phyloP scores from a whole-genome alignment of 2,329 filamentous ascomycete species.

The Chaetomiaceae sp. region DNA sequence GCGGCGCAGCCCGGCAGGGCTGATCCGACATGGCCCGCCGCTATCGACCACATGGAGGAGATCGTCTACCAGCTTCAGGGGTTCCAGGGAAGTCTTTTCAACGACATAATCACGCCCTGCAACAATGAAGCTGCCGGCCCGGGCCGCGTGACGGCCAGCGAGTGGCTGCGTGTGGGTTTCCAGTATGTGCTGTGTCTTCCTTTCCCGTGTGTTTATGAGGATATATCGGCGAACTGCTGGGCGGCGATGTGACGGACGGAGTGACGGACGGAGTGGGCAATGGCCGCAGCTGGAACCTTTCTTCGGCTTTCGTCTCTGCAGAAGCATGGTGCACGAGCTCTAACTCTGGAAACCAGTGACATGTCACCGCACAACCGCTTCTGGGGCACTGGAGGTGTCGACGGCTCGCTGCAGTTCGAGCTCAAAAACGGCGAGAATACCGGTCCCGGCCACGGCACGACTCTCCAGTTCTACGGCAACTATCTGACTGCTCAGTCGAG shows the following conservation, averaged over 20 bases:
- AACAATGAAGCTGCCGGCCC: slow-evolving; percentile 48
- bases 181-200: slow-evolving; percentile 48
- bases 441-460: slow-evolving; percentile 51
- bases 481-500: slow-evolving; percentile 49
- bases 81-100: slow-evolving; percentile 52
- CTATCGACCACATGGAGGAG: slow-evolving; percentile 59
- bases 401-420: slow-evolving; percentile 59
- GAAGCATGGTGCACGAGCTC: not conserved
- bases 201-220: not conserved
- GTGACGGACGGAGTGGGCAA: not conserved
- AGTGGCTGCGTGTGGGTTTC: slow-evolving; percentile 59
- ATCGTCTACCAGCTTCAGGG: slow-evolving; percentile 57
- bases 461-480: slow-evolving; percentile 50
- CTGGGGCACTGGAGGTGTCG: slow-evolving; percentile 49
- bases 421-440: slow-evolving; percentile 51
- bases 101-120: slow-evolving; percentile 54
- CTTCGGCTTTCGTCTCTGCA: not conserved
- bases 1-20: slow-evolving; percentile 34
- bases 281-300: not conserved
- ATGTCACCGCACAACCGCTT: slow-evolving; percentile 46
- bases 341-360: slow-evolving; percentile 19
- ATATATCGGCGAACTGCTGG: too few species aligned
- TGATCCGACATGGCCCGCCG: slow-evolving; percentile 57
- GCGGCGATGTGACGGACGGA: too few species aligned
- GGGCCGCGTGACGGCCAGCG: slow-evolving; percentile 55